These are phyloP conservation scores for Eutrema japonicum DNA, from an alignment of 345 rosid species.

Conservation along the genomic window DNA sequence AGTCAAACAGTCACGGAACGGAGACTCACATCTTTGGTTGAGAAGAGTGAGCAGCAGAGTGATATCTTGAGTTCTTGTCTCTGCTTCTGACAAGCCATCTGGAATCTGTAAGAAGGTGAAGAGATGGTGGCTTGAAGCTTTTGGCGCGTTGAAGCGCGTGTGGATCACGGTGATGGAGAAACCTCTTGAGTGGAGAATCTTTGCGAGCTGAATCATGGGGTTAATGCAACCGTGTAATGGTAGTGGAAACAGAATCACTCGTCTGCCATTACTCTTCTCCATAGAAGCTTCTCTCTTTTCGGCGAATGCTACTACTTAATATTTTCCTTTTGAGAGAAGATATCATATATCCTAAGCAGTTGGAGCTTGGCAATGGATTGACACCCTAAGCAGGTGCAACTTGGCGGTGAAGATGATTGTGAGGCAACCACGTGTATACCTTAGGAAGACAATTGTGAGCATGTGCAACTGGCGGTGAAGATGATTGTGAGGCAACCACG, in stretches of 20 bases:
- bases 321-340: too few species aligned
- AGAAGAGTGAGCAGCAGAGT: constrained; percentile 19
- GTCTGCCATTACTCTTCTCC: constrained; percentile 28
- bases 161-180: constrained; percentile 56
- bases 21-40: constrained; percentile 24
- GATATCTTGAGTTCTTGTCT: constrained; percentile 31
- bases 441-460: too few species aligned
- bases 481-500: too few species aligned
- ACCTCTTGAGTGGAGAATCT: constrained; percentile 55
- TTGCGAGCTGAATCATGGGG: constrained; percentile 65
- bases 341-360: too few species aligned
- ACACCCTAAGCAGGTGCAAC: too few species aligned
- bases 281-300: constrained; percentile 9
- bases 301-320: too few species aligned
- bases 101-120: constrained; percentile 39
- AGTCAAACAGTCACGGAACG: constrained; percentile 40
- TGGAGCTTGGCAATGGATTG: too few species aligned
- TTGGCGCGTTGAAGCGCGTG: constrained; percentile 46
- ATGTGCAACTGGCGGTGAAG: too few species aligned
- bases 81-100: constrained; percentile 41
- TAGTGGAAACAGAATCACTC: constrained; percentile 58
- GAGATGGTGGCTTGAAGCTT: constrained; percentile 34
- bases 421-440: too few species aligned
- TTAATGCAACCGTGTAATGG: constrained; percentile 68
- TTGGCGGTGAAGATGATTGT: too few species aligned